A percentile compares a stretch with the other conserved stretches of the same genome.
Conservation (phyloP, 129 eudicot species). For the Sambucus nigra region DNA sequence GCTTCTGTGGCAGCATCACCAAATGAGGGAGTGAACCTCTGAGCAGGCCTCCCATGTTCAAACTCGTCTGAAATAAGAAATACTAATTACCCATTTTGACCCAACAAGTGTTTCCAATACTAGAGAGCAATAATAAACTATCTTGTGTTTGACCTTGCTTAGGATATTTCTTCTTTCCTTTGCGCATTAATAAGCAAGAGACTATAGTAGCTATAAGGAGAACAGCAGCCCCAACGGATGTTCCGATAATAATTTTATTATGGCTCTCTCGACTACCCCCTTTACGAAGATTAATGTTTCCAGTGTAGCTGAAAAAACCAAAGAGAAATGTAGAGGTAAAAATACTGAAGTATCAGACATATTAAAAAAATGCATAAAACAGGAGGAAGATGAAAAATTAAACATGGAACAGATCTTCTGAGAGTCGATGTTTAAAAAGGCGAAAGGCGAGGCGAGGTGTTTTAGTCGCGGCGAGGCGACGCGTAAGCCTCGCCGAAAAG, state of each 20-base stretch:
- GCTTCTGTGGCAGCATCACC: constrained; percentile 61
- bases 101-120: constrained; percentile 10
- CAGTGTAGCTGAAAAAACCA: constrained; percentile 53
- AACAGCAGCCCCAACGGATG: constrained; percentile 61
- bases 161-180: constrained; percentile 29
- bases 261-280: constrained; percentile 37
- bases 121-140: background rate
- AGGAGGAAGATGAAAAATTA: background rate
- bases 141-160: constrained; percentile 39
- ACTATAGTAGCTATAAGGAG: constrained; percentile 68
- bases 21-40: constrained; percentile 29
- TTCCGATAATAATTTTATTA: constrained; percentile 59
- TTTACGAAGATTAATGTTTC: constrained; percentile 51
- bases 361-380: background rate
- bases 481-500: too few relatives aligned
- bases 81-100: background rate
- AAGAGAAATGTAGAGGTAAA: background rate
- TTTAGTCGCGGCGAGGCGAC: too few relatives aligned
- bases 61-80: constrained; percentile 22
- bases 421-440: too few relatives aligned
- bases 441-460: too few relatives aligned
- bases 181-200: constrained; percentile 55
- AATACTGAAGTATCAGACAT: background rate
- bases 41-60: constrained; percentile 25
- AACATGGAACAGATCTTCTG: too few relatives aligned